phyloP scores from a whole-genome alignment of 2,329 filamentous ascomycete genomes.

The Monosporascus cannonballus region DNA sequence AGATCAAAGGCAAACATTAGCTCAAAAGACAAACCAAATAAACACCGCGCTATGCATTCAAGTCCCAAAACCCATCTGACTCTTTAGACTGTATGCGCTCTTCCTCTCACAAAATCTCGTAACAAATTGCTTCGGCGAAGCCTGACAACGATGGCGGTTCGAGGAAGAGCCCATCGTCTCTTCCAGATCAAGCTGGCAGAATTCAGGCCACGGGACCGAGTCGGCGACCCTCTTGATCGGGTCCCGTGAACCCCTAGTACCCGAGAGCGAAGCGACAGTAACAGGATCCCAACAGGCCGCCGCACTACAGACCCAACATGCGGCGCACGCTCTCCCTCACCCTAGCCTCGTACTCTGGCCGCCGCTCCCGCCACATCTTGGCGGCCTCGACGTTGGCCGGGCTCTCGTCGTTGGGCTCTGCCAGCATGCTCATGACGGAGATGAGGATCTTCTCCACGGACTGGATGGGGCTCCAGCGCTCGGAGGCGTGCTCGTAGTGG shows the following conservation, averaged over 20 bases:
- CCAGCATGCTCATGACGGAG: slow-evolving; percentile 96
- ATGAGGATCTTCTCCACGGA: slow-evolving; percentile 97
- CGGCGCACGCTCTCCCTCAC: slow-evolving; percentile 77
- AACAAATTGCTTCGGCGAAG: background rate
- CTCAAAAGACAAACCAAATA: slow-evolving; percentile 3
- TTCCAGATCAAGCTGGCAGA: background rate
- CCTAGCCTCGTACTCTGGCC: slow-evolving; percentile 76
- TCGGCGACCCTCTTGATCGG: background rate
- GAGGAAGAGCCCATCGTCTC: background rate
- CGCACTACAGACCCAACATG: slow-evolving; percentile 62
- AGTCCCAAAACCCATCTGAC: background rate
- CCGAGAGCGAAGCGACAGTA: background rate
- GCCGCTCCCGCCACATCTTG: slow-evolving; percentile 88
- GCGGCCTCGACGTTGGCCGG: slow-evolving; percentile 95
- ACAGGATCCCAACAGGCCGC: background rate
- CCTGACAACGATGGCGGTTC: background rate
- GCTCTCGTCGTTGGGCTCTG: slow-evolving; percentile 94
- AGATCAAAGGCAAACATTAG: slow-evolving; percentile 2
- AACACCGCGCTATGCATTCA: slow-evolving; percentile 19
- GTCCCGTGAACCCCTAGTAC: background rate
- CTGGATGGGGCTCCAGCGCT: slow-evolving; percentile 95
- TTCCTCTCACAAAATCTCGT: background rate
- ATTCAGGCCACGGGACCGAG: background rate
- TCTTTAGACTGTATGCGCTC: background rate
- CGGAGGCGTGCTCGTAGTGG: slow-evolving; percentile 93